These are phyloP conservation scores for Zymoseptoria pseudotritici DNA, from an alignment of 2,329 filamentous ascomycete species.

Conservation along the genomic window DNA sequence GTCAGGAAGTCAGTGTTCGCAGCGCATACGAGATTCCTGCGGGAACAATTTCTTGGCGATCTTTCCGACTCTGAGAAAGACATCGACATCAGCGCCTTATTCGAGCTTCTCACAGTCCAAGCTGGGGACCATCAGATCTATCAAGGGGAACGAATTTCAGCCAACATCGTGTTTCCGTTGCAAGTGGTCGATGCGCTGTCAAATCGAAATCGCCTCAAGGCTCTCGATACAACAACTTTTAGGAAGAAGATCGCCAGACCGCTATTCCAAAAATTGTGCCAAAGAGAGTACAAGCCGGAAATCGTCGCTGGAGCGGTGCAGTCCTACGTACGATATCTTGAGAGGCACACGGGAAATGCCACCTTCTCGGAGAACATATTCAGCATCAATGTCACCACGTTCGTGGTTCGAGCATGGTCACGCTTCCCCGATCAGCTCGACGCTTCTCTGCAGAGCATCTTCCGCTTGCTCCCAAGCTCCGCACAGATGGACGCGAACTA, in stretches of 20 bases:
- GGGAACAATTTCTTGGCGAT: not conserved
- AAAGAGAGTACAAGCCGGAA: not conserved
- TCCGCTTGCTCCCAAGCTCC: not conserved
- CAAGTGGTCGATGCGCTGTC: slow-evolving; percentile 1
- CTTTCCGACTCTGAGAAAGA: not conserved
- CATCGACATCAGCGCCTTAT: slow-evolving; percentile 1
- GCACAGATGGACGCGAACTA: not conserved
- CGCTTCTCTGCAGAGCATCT: not conserved
- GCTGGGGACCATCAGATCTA: not conserved
- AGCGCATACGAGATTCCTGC: not conserved
- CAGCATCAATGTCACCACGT: not conserved
- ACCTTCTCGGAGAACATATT: not conserved
- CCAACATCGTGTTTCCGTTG: slow-evolving; percentile 5
- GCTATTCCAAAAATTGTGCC: slow-evolving; percentile 4
- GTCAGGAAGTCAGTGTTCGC: not conserved
- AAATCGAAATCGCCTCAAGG: not conserved
- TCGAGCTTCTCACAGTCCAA: not conserved
- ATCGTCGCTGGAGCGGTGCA: not conserved
- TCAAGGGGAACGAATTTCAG: not conserved
- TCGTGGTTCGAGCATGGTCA: slow-evolving; percentile 1
- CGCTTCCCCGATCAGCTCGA: slow-evolving; percentile 1
- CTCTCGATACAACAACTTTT: not conserved
- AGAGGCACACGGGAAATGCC: not conserved
- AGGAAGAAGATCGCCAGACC: not conserved
- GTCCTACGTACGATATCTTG: slow-evolving; percentile 1